phyloP scores from a whole-genome alignment of 108 stramenopile species.

The Pseudonitzschia delicatissima region DNA sequence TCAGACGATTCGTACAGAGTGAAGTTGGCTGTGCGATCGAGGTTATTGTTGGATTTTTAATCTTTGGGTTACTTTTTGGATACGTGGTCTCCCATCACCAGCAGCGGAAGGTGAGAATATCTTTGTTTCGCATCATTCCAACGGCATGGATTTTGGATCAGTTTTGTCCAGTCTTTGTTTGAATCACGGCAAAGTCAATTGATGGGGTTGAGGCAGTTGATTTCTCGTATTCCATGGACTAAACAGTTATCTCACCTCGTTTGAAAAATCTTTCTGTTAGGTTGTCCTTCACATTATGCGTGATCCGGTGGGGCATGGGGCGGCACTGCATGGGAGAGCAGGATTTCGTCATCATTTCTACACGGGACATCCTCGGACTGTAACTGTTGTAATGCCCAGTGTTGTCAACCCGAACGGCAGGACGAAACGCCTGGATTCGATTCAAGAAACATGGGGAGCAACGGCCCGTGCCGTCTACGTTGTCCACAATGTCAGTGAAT shows the following conservation, averaged over 20 bases:
- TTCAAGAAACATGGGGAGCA: conserved; percentile 82
- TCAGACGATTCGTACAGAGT: conserved; percentile 21
- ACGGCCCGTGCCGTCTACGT: conserved; percentile 70
- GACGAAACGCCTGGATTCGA: conserved; percentile 53
- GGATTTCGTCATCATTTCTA: conserved; percentile 56
- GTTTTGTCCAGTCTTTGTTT: no score
- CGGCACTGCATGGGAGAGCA: conserved; percentile 22
- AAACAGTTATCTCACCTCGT: background rate
- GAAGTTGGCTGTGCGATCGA: conserved; percentile 37
- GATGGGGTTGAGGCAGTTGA: background rate
- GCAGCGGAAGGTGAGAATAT: conserved; percentile 31
- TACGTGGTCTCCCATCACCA: conserved; percentile 43
- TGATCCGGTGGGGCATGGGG: conserved; percentile 36
- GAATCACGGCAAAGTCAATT: no score
- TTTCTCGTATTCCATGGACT: background rate
- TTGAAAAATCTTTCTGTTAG: background rate
- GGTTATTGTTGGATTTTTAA: conserved; percentile 30
- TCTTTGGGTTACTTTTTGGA: conserved; percentile 36
- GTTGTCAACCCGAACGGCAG: conserved; percentile 77
- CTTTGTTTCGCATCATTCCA: no score
- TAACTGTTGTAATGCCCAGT: conserved; percentile 74
- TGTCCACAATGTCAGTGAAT: conserved; percentile 61
- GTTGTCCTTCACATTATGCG: conserved; percentile 42
- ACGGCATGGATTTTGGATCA: no score
- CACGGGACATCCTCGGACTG: conserved; percentile 51